Evolutionary conservation across 495 filamentous ascomycete species (phyloP), one percentile per base, ranked within the genome.

Genomic region (Tuber magnatum): DNA sequence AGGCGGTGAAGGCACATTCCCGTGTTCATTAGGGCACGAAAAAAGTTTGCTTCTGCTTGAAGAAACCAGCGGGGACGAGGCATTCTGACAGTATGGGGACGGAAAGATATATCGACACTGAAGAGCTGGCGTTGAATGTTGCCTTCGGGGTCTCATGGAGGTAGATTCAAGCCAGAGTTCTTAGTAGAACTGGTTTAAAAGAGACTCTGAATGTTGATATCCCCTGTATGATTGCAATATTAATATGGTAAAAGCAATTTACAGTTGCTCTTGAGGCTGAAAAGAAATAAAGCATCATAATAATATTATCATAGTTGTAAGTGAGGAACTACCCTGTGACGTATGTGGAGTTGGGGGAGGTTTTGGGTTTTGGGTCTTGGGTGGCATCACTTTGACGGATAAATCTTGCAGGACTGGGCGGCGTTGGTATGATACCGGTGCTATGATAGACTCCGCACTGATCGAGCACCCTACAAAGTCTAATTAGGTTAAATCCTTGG

Each of bases 1-100:
- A 92, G 84, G 46, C 86, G 88, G 82, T 97, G 93, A 14, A 97
- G 85, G 65, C 87, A 85, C 91, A 95, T 93, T 81, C 93, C 93
- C 42, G 93, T 85, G 75, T 86, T 86, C 88, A 94, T 93, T n/a
- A 94, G 84, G 77, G 87, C 86, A 68, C 93, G 87, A 92, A 92
- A 95, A 82, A 92, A 87, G 44, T 85, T 82, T 69, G 94, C 93
- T 82, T 94, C 90, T 76, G 91, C 75, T 42, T 87, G 86, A n/a
- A 95, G 89, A 80, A 90, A 88, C 87, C 89, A 89, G 74, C 92
- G 89, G 24, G 90, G 84, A 28, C 80, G 84, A 38, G 82, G 75
- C 86, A 86, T 87, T 68, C 71, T 76, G 71, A 32, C 24, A 40
- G 74, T 7, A 40, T 7, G 39, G 39, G 7, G 39, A 7, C 7